Conservation (phyloP, 768 basidiomycete species). For the Boletus fagicola region DNA sequence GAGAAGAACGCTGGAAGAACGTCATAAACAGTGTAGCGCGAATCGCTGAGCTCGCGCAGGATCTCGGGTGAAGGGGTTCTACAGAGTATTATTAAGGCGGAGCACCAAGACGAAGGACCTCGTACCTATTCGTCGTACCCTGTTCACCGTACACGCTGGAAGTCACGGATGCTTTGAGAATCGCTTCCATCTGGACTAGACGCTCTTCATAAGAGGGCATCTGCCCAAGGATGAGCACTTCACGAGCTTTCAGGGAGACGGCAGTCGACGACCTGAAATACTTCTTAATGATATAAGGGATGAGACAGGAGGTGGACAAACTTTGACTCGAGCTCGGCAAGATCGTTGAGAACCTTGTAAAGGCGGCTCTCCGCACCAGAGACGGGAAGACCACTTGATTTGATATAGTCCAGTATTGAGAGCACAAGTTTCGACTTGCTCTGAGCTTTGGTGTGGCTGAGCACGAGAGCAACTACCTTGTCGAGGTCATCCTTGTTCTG, state of each 20-base stretch:
- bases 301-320: conserved; percentile 34
- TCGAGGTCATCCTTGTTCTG: conserved; percentile 92
- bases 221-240: conserved; percentile 93
- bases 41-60: conserved; percentile 91
- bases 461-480: conserved; percentile 77
- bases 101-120: not conserved
- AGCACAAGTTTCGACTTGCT: conserved; percentile 89
- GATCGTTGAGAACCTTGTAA: conserved; percentile 71
- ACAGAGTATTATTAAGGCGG: conserved; percentile 5
- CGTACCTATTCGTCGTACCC: conserved; percentile 57
- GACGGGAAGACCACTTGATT: conserved; percentile 71
- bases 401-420: conserved; percentile 85
- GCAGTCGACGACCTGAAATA: conserved; percentile 74
- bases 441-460: conserved; percentile 95
- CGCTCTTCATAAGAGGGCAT: conserved; percentile 98
- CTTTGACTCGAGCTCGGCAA: conserved; percentile 89
- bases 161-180: conserved; percentile 84
- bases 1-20: conserved; percentile 96
- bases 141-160: conserved; percentile 89
- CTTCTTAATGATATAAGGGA: conserved; percentile 2
- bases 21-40: conserved; percentile 94
- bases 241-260: conserved; percentile 92
- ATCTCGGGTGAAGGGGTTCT: conserved; percentile 85
- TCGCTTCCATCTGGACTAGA: conserved; percentile 87
- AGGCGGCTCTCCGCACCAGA: conserved; percentile 72